Base-by-base conservation (phyloP, 106 monocot species). In the Agapanthus africanus region DNA sequence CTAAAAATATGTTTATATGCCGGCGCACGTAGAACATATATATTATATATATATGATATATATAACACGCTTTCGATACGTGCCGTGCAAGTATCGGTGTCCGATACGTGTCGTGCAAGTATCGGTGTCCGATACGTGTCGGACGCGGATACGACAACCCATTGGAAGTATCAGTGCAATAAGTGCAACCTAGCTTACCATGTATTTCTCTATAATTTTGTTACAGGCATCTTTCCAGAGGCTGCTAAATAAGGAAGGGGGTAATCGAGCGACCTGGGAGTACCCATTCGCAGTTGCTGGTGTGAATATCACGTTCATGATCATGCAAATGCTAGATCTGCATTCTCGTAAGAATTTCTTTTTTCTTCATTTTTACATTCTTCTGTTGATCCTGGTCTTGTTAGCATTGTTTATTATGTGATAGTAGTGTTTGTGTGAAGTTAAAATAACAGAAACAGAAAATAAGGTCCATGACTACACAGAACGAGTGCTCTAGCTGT, bases 201-300 rank as follows among this genome's bases (percentile, higher is more conserved):
- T n/a, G n/a, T n/a, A n/a, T n/a, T 54, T 27, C 8, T 54, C 28
- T 54, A 54, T 28, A 2, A 60, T 64, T 21, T 59, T 13, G 11
- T 57, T 70, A n/a, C 80, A 93, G 93, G 73, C 72, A 65, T 84
- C 93, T 46, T 93, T 89, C 66, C 78, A 93, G 63, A 86, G 72
- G 62, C 69, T 93, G 46, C 73, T 93, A 27, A 85, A 82, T 42
- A 89, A 93, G 75, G 80, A 86, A 63, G 86, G 88, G 37, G 93
- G 89, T 11, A 79, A 89, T 37, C 74, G 93, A 71, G 83, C 93
- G 40, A 56, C 76, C 28, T 93, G 93, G 93, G 93, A 93, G 74
- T 93, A 93, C 60, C 93, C 93, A 71, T 93, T 89, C 78, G 89
- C 93, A 68, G 86, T 93, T 63, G 93, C 93, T 71, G 93, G 93